These are phyloP conservation scores for Dendrostoma leiphaemia DNA, from an alignment of 2,329 filamentous ascomycete genomes.

Conservation along the genomic window DNA sequence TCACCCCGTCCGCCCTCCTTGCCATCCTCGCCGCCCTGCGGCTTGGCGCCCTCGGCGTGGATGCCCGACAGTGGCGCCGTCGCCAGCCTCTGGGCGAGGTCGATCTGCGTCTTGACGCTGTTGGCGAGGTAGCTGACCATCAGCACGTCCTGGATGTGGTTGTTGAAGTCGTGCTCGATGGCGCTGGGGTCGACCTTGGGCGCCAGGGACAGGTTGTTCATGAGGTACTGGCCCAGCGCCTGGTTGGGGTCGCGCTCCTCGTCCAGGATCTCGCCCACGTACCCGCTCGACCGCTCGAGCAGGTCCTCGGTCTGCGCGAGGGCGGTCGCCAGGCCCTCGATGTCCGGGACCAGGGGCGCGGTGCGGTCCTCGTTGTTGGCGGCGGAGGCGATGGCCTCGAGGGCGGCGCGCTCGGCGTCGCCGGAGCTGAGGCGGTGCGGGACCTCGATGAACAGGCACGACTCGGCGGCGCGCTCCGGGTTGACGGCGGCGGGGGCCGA, in stretches of 20 bases:
- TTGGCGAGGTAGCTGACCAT: constrained; percentile 98
- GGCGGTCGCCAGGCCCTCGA: constrained; percentile 82
- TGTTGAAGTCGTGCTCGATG: constrained; percentile 98
- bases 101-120: constrained; percentile 98
- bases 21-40: constrained; percentile 39
- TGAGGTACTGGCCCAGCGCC: constrained; percentile 88
- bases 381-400: constrained; percentile 82
- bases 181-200: constrained; percentile 90
- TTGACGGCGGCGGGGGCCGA: constrained; percentile 93
- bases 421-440: constrained; percentile 91
- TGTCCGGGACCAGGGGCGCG: constrained; percentile 76
- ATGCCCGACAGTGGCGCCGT: constrained; percentile 62
- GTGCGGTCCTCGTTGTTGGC: constrained; percentile 75
- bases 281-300: constrained; percentile 86
- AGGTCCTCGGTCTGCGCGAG: constrained; percentile 86
- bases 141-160: constrained; percentile 98
- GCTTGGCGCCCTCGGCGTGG: constrained; percentile 45
- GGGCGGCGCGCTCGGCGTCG: constrained; percentile 55
- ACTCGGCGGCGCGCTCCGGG: constrained; percentile 90
- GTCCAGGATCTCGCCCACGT: constrained; percentile 90
- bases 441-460: constrained; percentile 95
- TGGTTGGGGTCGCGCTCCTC: constrained; percentile 89
- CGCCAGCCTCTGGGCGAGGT: constrained; percentile 91
- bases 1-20: constrained; percentile 44
- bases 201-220: constrained; percentile 88